A percentile compares a stretch with the other conserved stretches of the same genome.
These are phyloP conservation scores for Aspergillus diversus DNA, from an alignment of 495 filamentous ascomycete genomes.

Conservation along the genomic window DNA sequence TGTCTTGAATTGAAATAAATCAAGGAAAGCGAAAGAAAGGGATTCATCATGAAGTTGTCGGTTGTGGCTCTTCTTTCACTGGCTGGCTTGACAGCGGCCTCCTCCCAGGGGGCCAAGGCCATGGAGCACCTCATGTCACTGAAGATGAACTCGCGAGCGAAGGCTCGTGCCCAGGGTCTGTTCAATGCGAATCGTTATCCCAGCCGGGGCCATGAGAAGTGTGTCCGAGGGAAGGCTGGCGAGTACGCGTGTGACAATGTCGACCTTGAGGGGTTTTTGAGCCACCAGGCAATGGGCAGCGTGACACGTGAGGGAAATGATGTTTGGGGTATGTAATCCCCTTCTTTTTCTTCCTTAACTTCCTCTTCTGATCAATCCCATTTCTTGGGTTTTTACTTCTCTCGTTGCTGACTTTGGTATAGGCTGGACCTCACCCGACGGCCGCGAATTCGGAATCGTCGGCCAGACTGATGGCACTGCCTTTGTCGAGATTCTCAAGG, in stretches of 20 bases:
- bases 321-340: slow-evolving; percentile 21
- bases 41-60: slow-evolving; percentile 23
- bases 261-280: slow-evolving; percentile 22
- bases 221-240: slow-evolving; percentile 20
- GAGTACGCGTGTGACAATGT: slow-evolving; percentile 28
- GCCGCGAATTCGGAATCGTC: slow-evolving; percentile 27
- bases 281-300: slow-evolving; percentile 26
- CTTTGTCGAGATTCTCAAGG: slow-evolving; percentile 22
- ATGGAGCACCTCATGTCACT: slow-evolving; percentile 25
- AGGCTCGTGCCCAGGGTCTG: slow-evolving; percentile 20
- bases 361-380: not conserved
- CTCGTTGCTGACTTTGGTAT: not conserved
- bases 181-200: slow-evolving; percentile 24
- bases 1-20: not conserved
- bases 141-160: slow-evolving; percentile 21
- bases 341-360: not conserved
- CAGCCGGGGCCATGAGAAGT: slow-evolving; percentile 8
- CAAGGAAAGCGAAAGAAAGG: not conserved
- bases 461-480: slow-evolving; percentile 26
- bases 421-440: slow-evolving; percentile 26
- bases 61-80: slow-evolving; percentile 19
- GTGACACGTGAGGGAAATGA: slow-evolving; percentile 27
- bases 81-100: slow-evolving; percentile 16
- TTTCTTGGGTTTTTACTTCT: not conserved
- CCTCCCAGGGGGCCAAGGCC: slow-evolving; percentile 8